Base-by-base conservation (phyloP, 2,329 filamentous ascomycete genomes). In the Pseudogymnoascus verrucosus region DNA sequence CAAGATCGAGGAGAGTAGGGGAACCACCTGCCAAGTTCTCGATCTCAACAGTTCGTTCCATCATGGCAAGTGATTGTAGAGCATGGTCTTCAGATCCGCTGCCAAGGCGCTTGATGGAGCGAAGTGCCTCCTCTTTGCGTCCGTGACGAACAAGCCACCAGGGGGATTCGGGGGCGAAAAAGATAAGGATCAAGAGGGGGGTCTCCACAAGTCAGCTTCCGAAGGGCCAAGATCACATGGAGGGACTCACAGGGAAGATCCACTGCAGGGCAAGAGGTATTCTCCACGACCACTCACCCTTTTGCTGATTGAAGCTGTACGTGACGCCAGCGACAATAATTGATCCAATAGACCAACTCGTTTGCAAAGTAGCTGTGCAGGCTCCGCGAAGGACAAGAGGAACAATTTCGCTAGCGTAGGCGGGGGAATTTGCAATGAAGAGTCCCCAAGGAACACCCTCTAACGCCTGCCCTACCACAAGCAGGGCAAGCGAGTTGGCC, bases 381-480 rank as follows among this genome's bases (percentile, higher is more conserved):
- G 82, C 80, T 64, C 80, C 84, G 71, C 84, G 76, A 47, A 87
- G 76, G 68, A 75, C 74, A 39, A 87, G 76, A 0, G 84, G 84
- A 10, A 84, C 82, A 60, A 87, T 84, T 71, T 87, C 84, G 67
- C 76, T 77, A 72, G 80, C 83, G 75, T 86, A 86, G 2, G 84
- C 84, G 1, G 84, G 84, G 8, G 84, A 78, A 71, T 85, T 85
- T 69, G 84, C 82, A 66, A 86, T 84, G 74, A 87, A 87, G 68
- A 86, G 80, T 21, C 84, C 84, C 84, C 84, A 87, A 0, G 78
- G 84, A 14, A 87, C 68, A 67, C 84, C 84, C 72, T 85, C 82
- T 59, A 87, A 76, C 26, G 83, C 75, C 74, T 87, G 84, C 21
- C 79, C 75, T 0, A 77, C 76, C 44, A 84, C 77, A 62, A 81